Evolutionary conservation across 1,284 basidiomycete species (phyloP).

Genomic region (Thelephora terrestris): DNA sequence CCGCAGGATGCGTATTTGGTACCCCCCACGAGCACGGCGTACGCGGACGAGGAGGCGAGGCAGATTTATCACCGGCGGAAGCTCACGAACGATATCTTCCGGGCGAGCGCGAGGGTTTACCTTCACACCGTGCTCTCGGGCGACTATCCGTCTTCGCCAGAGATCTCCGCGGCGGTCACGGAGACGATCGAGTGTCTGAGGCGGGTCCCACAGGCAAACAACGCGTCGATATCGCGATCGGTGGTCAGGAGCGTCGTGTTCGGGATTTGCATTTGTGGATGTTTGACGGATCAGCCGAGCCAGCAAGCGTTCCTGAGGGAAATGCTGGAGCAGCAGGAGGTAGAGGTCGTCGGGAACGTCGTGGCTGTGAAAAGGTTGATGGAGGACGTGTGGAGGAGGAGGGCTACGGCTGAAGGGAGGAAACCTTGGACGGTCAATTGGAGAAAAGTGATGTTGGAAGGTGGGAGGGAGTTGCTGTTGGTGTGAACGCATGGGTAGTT

Average conservation of each 20-base stretch:
- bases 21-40: not conserved
- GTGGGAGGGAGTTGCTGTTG: constrained; percentile 36
- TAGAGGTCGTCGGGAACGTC: constrained; percentile 52
- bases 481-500: constrained; percentile 30
- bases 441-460: constrained; percentile 42
- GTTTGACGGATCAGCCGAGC: constrained; percentile 42
- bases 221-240: constrained; percentile 32
- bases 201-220: constrained; percentile 28
- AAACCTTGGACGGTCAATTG: constrained; percentile 40
- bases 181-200: constrained; percentile 44
- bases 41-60: constrained; percentile 4
- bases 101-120: constrained; percentile 61
- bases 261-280: constrained; percentile 61
- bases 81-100: constrained; percentile 61
- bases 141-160: constrained; percentile 48
- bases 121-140: constrained; percentile 63
- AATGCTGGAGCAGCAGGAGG: constrained; percentile 40
- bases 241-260: constrained; percentile 74
- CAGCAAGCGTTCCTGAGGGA: constrained; percentile 36
- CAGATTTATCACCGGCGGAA: constrained; percentile 33
- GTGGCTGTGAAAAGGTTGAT: constrained; percentile 45
- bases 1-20: constrained; percentile 4
- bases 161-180: constrained; percentile 44
- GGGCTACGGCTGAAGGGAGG: constrained; percentile 12
- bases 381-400: constrained; percentile 44